phyloP scores from a whole-genome alignment of 306 rosid genomes.

The Mimosa pudica region DNA sequence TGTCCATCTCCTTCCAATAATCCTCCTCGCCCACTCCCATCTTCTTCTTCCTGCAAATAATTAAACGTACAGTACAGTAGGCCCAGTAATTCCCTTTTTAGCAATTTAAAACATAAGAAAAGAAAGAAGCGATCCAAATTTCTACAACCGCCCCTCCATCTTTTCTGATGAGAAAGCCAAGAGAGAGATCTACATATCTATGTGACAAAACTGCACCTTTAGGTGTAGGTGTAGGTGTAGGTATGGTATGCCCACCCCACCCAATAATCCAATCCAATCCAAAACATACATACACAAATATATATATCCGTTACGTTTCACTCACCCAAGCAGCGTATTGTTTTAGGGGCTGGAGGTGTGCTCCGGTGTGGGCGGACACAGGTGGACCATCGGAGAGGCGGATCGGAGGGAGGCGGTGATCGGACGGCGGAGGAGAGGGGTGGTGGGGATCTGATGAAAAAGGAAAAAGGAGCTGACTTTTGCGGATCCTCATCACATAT shows the following conservation, averaged over 20 bases:
- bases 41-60: conserved; percentile 42
- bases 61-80: conserved; percentile 2
- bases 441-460: conserved; percentile 80
- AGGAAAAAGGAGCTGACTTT: conserved; percentile 60
- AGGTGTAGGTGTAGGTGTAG: no score
- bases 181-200: background rate
- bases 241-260: conserved; percentile 1
- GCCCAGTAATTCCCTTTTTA: no score
- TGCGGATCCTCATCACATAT: conserved; percentile 75
- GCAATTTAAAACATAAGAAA: no score
- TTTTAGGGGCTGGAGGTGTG: conserved; percentile 20
- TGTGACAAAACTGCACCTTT: conserved; percentile 52
- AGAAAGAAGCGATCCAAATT: background rate
- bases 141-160: conserved; percentile 22
- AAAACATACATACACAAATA: background rate
- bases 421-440: conserved; percentile 53
- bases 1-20: conserved; percentile 7
- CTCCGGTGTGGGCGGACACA: conserved; percentile 1
- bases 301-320: conserved; percentile 22
- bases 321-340: conserved; percentile 53
- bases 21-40: conserved; percentile 27
- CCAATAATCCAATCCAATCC: background rate
- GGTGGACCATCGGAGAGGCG: conserved; percentile 40
- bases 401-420: conserved; percentile 49
- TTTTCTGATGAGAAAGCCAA: conserved; percentile 13